Evolutionary conservation across 2,329 filamentous ascomycete species (phyloP), one percentile per base, ranked within the genome.

Genomic region (Chaetoscypha palmicola): DNA sequence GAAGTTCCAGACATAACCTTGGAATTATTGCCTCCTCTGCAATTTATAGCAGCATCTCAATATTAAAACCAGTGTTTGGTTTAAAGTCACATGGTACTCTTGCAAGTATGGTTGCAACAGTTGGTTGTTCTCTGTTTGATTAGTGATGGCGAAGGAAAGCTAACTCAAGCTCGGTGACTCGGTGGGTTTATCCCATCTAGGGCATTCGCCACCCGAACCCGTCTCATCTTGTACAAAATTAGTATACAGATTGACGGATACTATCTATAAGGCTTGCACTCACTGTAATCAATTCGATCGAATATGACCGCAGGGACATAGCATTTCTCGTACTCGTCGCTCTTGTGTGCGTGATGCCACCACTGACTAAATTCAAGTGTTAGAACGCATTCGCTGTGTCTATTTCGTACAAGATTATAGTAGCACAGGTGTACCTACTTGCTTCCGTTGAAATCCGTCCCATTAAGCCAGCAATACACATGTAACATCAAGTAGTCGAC

Each of bases 291-390:
- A 24, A 41, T 19, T n/a, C 39, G 12, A 23, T 41, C 39, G 12
- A 41, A 26, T n/a, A 41, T 22, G 12, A 35, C 30, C 16, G 17
- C 39, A 24, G 39, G 39, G 14, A 41, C 31, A 20, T 41, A 41
- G 19, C 39, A 41, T 14, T 41, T 41, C 8, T 41, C 39, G 16
- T 41, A 41, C 7, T 41, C 39, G 8, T 41, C 20, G 10, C 39
- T 41, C 14, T 34, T 33, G 31, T 41, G 39, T 12, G 39, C 39
- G 30, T 41, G 39, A 2, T 23, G 39, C 39, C 39, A 41, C 39
- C 39, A 41, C 30, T 41, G 39, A 19, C 39, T 41, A n/a, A n/a
- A n/a, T n/a, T n/a, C n/a, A n/a, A n/a, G n/a, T n/a, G n/a, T n/a
- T n/a, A n/a, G n/a, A n/a, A n/a, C n/a, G n/a, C n/a, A n/a, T n/a